These are phyloP conservation scores for Neurospora terricola DNA, from an alignment of 495 filamentous ascomycete genomes.

Conservation along the genomic window DNA sequence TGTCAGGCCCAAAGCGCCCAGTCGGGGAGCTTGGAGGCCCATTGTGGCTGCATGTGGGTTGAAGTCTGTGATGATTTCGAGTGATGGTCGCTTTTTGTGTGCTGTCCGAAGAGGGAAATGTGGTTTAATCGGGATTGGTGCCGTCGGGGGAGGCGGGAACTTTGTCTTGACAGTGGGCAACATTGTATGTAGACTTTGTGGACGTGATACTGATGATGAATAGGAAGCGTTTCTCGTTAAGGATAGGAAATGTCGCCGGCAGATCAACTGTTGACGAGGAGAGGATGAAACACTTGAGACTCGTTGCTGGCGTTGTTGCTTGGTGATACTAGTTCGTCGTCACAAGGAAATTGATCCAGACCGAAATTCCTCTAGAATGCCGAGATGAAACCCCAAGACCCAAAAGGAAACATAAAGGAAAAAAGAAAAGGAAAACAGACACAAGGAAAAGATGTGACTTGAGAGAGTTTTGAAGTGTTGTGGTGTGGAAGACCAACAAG, in stretches of 20 bases:
- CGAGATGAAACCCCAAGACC: constrained; percentile 2
- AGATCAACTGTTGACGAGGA: constrained; percentile 23
- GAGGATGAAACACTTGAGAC: not conserved
- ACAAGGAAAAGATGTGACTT: constrained; percentile 11
- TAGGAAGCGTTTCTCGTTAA: not conserved
- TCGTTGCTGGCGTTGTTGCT: not conserved
- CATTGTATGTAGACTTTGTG: constrained; percentile 20
- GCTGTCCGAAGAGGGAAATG: constrained; percentile 20
- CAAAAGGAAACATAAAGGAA: constrained; percentile 17
- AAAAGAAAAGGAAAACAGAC: constrained; percentile 13
- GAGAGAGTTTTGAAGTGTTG: constrained; percentile 2
- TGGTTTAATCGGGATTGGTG: constrained; percentile 15
- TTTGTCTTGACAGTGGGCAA: constrained; percentile 11
- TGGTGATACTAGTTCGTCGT: not conserved
- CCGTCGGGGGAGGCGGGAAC: constrained; percentile 19
- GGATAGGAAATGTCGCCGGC: not conserved
- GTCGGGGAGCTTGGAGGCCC: constrained; percentile 49
- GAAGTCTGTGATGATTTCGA: constrained; percentile 24
- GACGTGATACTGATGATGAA: not conserved
- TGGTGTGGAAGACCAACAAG: not conserved
- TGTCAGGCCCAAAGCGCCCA: constrained; percentile 69
- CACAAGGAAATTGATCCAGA: constrained; percentile 7
- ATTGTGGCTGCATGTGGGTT: constrained; percentile 30
- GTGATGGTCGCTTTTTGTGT: constrained; percentile 17
- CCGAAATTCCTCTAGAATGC: constrained; percentile 14